Conservation (phyloP, 73 alveolate species). For the Uronychia setigera region DNA sequence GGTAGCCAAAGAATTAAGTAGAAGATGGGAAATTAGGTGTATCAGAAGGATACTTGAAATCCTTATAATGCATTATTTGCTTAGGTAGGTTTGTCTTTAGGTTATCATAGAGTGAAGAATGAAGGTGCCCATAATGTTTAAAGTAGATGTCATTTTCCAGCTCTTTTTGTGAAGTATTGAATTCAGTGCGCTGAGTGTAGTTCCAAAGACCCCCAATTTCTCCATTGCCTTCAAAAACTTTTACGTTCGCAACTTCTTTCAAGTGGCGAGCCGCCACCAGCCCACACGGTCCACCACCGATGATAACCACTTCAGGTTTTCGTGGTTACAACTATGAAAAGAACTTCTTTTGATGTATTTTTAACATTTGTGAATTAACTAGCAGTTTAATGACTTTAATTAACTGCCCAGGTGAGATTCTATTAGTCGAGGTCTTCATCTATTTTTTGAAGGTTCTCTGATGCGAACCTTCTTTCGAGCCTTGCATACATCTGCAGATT, state of each 20-base stretch:
- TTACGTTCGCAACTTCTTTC: constrained; percentile 13
- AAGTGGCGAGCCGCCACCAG: constrained; percentile 10
- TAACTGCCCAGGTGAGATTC: no score
- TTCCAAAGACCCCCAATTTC: constrained; percentile 24
- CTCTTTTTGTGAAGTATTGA: background rate
- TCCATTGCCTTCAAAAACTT: constrained; percentile 16
- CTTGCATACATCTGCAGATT: no score
- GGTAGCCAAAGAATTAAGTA: constrained; percentile 8
- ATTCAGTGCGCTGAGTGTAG: constrained; percentile 11
- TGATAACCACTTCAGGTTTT: constrained; percentile 9
- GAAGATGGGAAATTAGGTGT: background rate
- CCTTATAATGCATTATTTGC: constrained; percentile 10
- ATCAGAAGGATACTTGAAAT: constrained; percentile 20
- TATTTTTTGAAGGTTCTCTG: no score
- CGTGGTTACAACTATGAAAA: no score
- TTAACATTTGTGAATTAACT: no score
- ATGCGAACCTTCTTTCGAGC: no score
- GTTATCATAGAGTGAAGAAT: constrained; percentile 7
- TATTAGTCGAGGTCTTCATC: no score
- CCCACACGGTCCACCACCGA: constrained; percentile 28
- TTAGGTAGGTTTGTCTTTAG: constrained; percentile 17
- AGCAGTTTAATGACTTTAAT: no score
- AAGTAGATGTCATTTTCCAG: constrained; percentile 2
- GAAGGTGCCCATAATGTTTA: constrained; percentile 2
- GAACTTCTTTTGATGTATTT: no score